phyloP scores from a whole-genome alignment of 345 rosid genomes.

The Syzygium aromaticum region DNA sequence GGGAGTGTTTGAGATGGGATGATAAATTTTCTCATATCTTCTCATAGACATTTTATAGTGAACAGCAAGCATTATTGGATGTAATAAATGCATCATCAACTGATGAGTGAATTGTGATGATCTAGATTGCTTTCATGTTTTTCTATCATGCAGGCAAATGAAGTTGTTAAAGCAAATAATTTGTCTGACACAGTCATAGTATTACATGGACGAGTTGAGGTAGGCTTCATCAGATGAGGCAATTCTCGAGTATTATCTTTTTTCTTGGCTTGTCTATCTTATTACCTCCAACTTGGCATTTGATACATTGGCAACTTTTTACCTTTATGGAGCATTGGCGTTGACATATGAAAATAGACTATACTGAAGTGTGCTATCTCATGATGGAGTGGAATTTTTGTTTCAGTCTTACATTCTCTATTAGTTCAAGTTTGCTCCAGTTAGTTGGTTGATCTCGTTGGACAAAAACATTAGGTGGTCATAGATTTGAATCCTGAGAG shows the following conservation, averaged over 20 bases:
- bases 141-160: constrained; percentile 57
- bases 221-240: constrained; percentile 19
- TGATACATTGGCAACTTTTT: not conserved
- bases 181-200: constrained; percentile 76
- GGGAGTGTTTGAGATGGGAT: not conserved
- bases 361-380: not conserved
- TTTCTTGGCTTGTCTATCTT: not conserved
- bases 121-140: not conserved
- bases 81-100: not conserved
- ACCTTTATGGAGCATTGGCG: not conserved
- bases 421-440: not conserved
- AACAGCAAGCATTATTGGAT: not conserved
- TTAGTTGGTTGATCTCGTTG: not conserved
- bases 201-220: constrained; percentile 96
- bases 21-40: not conserved
- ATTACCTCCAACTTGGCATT: not conserved
- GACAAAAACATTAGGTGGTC: not conserved
- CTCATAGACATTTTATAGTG: not conserved
- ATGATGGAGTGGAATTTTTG: not conserved
- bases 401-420: not conserved
- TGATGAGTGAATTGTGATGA: not conserved
- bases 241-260: not conserved
- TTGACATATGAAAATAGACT: not conserved
- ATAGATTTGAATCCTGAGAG: not conserved
- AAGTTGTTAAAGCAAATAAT: constrained; percentile 93